phyloP scores from a whole-genome alignment of 345 rosid species.

The Citropsis articulata region DNA sequence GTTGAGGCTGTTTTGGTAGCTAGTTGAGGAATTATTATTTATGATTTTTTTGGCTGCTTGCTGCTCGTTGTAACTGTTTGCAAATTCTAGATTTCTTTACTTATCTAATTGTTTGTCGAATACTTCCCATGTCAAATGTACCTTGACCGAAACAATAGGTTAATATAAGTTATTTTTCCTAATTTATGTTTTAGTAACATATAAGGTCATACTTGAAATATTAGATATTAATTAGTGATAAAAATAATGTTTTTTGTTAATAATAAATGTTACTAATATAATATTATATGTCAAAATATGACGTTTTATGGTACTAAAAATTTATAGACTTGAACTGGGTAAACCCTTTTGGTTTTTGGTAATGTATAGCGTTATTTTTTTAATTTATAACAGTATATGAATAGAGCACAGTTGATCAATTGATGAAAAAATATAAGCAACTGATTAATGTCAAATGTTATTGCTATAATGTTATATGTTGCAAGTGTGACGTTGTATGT shows the following conservation, averaged over 20 bases:
- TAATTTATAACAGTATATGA: not conserved
- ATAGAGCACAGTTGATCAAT: not conserved
- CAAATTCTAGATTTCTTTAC: not conserved
- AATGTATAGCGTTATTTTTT: too few species aligned
- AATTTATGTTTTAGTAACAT: not conserved
- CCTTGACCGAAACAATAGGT: too few species aligned
- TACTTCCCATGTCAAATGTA: not conserved
- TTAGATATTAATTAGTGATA: too few species aligned
- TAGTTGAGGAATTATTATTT: not conserved
- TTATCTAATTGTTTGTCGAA: too few species aligned
- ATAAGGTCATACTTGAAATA: not conserved
- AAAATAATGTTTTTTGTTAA: not conserved
- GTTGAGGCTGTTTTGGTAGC: not conserved
- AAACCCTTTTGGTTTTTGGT: too few species aligned
- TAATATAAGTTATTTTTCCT: too few species aligned
- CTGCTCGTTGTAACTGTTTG: not conserved
- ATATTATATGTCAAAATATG: not conserved
- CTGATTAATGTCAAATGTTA: not conserved
- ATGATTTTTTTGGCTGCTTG: too few species aligned
- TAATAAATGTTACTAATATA: too few species aligned
- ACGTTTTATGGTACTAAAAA: not conserved
- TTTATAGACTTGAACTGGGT: too few species aligned
- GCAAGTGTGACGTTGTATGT: not conserved
- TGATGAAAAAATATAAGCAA: not conserved
- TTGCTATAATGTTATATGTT: not conserved